Conservation (phyloP, 345 rosid genomes). For the Salix purpurea region DNA sequence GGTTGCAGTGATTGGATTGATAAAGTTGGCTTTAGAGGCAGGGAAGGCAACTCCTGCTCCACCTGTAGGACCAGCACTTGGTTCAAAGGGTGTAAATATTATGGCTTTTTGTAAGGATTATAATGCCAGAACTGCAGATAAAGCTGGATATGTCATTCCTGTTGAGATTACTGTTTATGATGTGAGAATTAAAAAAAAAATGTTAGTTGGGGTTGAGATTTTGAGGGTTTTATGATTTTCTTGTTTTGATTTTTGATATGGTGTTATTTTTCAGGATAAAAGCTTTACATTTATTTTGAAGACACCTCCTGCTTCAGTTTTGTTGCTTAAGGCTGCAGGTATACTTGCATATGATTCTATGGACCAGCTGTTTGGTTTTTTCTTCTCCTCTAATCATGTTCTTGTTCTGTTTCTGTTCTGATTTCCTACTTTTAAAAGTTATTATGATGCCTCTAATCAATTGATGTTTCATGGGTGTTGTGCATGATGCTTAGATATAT, state of each 20-base stretch:
- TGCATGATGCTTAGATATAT: not conserved
- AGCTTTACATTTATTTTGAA: conserved; percentile 92
- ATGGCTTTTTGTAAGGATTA: conserved; percentile 96
- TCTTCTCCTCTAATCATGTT: not conserved
- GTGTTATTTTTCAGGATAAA: conserved; percentile 57
- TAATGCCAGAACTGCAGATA: conserved; percentile 94
- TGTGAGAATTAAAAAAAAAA: conserved; percentile 31
- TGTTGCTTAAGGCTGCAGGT: conserved; percentile 95
- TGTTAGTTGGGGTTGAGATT: not conserved
- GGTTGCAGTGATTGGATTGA: conserved; percentile 58
- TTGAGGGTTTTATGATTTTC: not conserved
- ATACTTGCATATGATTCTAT: conserved; percentile 8
- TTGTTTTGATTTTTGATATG: not conserved
- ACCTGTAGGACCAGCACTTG: conserved; percentile 91
- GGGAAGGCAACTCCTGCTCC: conserved; percentile 97
- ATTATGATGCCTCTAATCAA: not conserved
- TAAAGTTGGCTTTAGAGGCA: conserved; percentile 88
- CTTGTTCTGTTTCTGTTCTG: not conserved
- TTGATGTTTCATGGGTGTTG: not conserved
- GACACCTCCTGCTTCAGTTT: conserved; percentile 95
- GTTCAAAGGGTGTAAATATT: conserved; percentile 82
- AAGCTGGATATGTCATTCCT: conserved; percentile 88
- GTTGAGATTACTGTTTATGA: conserved; percentile 93
- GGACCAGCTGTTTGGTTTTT: conserved; percentile 5
- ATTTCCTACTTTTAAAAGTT: not conserved